Evolutionary conservation across 2,329 filamentous ascomycete genomes (phyloP).

Genomic region (Neopestalotiopsis sp.): DNA sequence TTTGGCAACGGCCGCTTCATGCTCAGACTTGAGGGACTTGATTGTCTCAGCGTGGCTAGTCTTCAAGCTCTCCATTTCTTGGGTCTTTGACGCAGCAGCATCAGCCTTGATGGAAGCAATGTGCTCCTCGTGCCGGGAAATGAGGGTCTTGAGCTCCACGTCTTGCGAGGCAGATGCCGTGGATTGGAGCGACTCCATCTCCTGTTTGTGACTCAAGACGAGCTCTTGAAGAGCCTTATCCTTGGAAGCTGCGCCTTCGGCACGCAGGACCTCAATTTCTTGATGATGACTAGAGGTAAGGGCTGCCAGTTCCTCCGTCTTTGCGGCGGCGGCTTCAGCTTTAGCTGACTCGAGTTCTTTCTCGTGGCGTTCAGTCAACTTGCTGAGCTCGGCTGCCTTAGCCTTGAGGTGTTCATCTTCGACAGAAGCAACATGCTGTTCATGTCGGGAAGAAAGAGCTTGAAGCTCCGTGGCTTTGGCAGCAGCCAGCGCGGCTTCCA

Average conservation of each 20-base stretch:
- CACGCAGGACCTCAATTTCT: slow-evolving; percentile 19
- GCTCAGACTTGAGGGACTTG: slow-evolving; percentile 23
- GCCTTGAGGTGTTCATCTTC: slow-evolving; percentile 23
- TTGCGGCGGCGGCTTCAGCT: slow-evolving; percentile 19
- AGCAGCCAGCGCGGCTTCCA: slow-evolving; percentile 27
- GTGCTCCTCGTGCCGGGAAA: slow-evolving; percentile 14
- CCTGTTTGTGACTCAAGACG: slow-evolving; percentile 22
- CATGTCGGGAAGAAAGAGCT: slow-evolving; percentile 23
- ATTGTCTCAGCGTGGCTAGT: slow-evolving; percentile 22
- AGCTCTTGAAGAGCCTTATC: slow-evolving; percentile 26
- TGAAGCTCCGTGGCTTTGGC: slow-evolving; percentile 23
- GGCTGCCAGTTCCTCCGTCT: slow-evolving; percentile 19
- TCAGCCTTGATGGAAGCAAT: slow-evolving; percentile 21
- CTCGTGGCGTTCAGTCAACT: slow-evolving; percentile 19
- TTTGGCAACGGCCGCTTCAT: slow-evolving; percentile 21
- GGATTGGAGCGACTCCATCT: slow-evolving; percentile 20
- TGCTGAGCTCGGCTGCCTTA: slow-evolving; percentile 21
- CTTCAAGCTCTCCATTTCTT: slow-evolving; percentile 25
- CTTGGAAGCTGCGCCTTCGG: slow-evolving; percentile 21
- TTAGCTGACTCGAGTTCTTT: slow-evolving; percentile 17
- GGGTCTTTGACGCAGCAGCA: slow-evolving; percentile 22
- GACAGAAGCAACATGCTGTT: slow-evolving; percentile 21
- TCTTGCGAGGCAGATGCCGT: slow-evolving; percentile 17
- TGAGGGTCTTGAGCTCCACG: slow-evolving; percentile 16
- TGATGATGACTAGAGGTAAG: slow-evolving; percentile 15